Percentiles rank a stretch among this genome's conserved stretches.
phyloP scores from a whole-genome alignment of 371 early-diverging fungal species.

The Rhizopus sp. region DNA sequence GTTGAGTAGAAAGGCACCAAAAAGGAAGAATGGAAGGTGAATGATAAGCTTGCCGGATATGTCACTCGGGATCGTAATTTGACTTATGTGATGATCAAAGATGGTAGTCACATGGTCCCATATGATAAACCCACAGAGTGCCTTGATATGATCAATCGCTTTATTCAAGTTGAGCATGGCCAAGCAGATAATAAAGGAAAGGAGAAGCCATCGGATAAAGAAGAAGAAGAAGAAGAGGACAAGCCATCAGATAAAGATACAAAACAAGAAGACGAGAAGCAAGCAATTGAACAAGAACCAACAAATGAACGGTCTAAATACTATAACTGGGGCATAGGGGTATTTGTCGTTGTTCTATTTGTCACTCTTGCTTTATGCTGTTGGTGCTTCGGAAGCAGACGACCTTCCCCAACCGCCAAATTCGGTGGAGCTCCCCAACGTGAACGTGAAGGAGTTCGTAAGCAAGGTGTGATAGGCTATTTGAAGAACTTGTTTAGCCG shows the following conservation, averaged over 20 bases:
- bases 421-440: constrained; percentile 27
- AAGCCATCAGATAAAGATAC: constrained; percentile 5
- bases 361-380: constrained; percentile 27
- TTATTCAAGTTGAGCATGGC: constrained; percentile 59
- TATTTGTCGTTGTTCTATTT: constrained; percentile 31
- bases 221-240: constrained; percentile 4
- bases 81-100: constrained; percentile 65
- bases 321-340: constrained; percentile 30
- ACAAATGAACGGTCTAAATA: constrained; percentile 9
- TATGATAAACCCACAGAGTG: constrained; percentile 69
- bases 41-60: constrained; percentile 57
- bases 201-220: constrained; percentile 32
- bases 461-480: not conserved
- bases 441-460: constrained; percentile 14
- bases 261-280: constrained; percentile 1
- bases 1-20: constrained; percentile 23
- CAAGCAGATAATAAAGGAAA: constrained; percentile 26
- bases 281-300: not conserved
- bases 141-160: constrained; percentile 76
- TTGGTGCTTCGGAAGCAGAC: constrained; percentile 25
- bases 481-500: constrained; percentile 7
- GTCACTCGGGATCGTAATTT: constrained; percentile 67
- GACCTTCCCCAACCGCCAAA: constrained; percentile 17
- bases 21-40: constrained; percentile 56
- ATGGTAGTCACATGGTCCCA: constrained; percentile 85